Evolutionary conservation across 108 stramenopile genomes (phyloP).

Genomic region (Cafeteria roenbergensis): DNA sequence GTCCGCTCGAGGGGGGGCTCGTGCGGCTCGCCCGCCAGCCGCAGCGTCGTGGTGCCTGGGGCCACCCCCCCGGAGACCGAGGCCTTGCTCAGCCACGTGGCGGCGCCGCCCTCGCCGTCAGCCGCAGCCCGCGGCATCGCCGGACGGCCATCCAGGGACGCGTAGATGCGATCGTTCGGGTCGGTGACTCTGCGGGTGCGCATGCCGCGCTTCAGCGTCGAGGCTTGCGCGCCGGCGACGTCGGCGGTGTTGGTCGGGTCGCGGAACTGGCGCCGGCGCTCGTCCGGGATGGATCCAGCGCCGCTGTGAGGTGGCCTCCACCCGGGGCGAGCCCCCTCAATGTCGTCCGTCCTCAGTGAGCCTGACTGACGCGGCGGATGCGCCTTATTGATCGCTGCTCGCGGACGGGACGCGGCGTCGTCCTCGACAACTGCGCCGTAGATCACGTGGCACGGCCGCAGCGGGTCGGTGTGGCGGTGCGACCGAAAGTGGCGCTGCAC

Average conservation of each 20-base stretch:
- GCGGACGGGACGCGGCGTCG: constrained; percentile 30
- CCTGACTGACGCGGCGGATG: constrained; percentile 24
- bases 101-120: not conserved
- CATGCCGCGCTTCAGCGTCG: constrained; percentile 38
- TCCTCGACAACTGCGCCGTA: constrained; percentile 41
- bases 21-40: not conserved
- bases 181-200: constrained; percentile 27
- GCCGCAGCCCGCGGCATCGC: not conserved
- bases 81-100: not conserved
- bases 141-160: constrained; percentile 26
- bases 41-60: not conserved
- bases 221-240: constrained; percentile 41
- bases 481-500: constrained; percentile 25
- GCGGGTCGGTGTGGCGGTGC: constrained; percentile 31
- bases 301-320: constrained; percentile 29
- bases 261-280: constrained; percentile 39
- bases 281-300: constrained; percentile 21
- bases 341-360: constrained; percentile 37
- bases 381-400: constrained; percentile 21
- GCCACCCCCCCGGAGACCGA: not conserved
- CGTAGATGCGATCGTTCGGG: constrained; percentile 29
- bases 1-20: too few species aligned
- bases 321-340: constrained; percentile 34
- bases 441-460: constrained; percentile 28
- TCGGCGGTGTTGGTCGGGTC: constrained; percentile 50